phyloP scores from a whole-genome alignment of 2,329 filamentous ascomycete species.

The Celoporthe dispersa region DNA sequence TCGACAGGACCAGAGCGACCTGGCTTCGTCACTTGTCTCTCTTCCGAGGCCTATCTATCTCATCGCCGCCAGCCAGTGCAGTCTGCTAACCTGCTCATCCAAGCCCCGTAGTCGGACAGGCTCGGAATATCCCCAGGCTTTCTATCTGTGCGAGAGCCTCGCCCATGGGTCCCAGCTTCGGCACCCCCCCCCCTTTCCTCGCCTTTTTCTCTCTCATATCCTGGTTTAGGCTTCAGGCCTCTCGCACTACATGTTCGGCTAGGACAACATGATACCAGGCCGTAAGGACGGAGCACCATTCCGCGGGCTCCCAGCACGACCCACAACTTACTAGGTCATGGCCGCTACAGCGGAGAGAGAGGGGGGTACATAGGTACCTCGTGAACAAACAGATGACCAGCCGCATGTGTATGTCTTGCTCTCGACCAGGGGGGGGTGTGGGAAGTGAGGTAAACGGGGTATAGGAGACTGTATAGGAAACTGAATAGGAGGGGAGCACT shows the following conservation, averaged over 20 bases:
- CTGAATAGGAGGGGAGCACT: conserved; percentile 14
- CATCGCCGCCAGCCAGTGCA: conserved; percentile 8
- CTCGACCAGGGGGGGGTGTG: conserved; percentile 6
- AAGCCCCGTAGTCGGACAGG: conserved; percentile 12
- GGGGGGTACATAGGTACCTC: conserved; percentile 16
- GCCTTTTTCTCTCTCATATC: neutral
- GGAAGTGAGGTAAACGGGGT: neutral
- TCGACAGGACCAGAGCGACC: conserved; percentile 4
- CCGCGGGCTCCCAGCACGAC: neutral
- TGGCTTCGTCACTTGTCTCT: conserved; percentile 24
- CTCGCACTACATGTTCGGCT: conserved; percentile 18
- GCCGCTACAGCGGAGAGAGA: neutral
- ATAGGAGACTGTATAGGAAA: too few relatives aligned
- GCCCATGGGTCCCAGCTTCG: conserved; percentile 15
- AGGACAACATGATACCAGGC: conserved; percentile 18
- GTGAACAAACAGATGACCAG: conserved; percentile 3
- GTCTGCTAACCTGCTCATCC: conserved; percentile 6
- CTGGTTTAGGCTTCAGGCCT: conserved; percentile 15
- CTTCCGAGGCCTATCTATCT: conserved; percentile 14
- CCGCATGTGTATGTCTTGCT: conserved; percentile 13
- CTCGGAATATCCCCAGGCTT: neutral
- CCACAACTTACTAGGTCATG: neutral
- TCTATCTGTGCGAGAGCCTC: conserved; percentile 3
- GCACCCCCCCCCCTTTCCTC: neutral
- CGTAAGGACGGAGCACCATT: neutral